Base-by-base conservation (phyloP, 345 rosid species). In the Limnanthes douglasii region DNA sequence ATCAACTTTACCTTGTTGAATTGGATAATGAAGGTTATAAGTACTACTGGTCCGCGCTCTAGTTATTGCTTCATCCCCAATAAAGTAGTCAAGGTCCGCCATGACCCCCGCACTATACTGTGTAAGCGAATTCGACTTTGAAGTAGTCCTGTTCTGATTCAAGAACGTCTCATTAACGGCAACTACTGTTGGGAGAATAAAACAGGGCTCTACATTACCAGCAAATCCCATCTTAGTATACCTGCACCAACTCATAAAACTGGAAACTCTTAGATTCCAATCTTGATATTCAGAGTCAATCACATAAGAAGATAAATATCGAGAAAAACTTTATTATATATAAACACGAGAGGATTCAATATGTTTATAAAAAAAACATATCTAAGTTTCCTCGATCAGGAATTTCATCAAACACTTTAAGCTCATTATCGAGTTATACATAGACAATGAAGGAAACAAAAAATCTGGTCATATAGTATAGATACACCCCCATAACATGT, bases 171-270 rank as follows among this genome's bases (percentile, higher is more conserved):
- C 95, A 53, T 88, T 88, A 4, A 72, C 73, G 1, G 97, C 93
- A 27, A 83, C 93, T 38, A 76, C 95, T 15, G 97, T 78, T 4
- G 97, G 94, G 33, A 68, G 69, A 40, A 72, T 83, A 57, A 88
- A 88, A 62, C 95, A 83, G 9, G 97, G 97, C 65, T 88, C 97
- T 45, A 88, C 97, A 12, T 88, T 88, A 34, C 95, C 97, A 16
- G 97, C 84, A 46, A 79, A 88, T 3, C 97, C 97, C 93, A 88
- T 73, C 49, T 88, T 88, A 32, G 86, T 67, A 65, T 73, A 88
- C 66, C 97, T 88, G 59, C 48, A 62, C 52, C 9, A 48, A 21
- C 24, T 28, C 5, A n/a, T n/a, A 15, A 12, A 33, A 26, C 17
- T 22, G 12, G 4, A 18, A 35, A 37, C 21, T n/a, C n/a, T n/a